These are phyloP conservation scores for Santalum album DNA, from an alignment of 164 flowering plant species.

Conservation along the genomic window DNA sequence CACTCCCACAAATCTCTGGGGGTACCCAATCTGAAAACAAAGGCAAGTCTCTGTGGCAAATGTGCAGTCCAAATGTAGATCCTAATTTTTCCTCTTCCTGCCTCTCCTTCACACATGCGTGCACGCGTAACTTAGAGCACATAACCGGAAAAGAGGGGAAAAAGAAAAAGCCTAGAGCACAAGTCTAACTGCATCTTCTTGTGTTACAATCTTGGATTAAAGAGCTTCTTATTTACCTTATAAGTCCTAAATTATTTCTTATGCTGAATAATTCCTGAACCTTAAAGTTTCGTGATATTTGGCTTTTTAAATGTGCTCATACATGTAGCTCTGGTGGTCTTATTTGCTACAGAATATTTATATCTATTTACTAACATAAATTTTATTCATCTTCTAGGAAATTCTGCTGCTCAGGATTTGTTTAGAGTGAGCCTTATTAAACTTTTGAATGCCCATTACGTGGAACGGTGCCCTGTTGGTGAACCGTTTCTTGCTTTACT, in stretches of 20 bases:
- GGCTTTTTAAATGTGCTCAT: too few species aligned
- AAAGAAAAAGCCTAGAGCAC: too few species aligned
- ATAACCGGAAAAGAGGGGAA: too few species aligned
- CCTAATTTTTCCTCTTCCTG: neutral
- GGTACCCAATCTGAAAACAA: slow-evolving; percentile 28
- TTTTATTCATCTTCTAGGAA: slow-evolving; percentile 20
- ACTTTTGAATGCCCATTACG: slow-evolving; percentile 59
- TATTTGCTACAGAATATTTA: neutral
- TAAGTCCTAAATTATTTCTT: too few species aligned
- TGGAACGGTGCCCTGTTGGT: slow-evolving; percentile 79
- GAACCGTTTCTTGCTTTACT: slow-evolving; percentile 48
- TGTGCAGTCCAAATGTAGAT: neutral
- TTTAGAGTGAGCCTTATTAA: slow-evolving; percentile 37
- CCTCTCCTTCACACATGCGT: neutral
- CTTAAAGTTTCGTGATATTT: too few species aligned
- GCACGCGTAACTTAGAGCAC: too few species aligned
- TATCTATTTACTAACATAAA: neutral
- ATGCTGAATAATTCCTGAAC: too few species aligned
- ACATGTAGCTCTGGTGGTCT: neutral
- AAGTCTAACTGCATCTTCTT: too few species aligned
- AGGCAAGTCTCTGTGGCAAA: slow-evolving; percentile 16
- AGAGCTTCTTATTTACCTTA: too few species aligned
- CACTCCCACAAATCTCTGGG: slow-evolving; percentile 50
- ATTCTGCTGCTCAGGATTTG: slow-evolving; percentile 22
- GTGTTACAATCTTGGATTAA: too few species aligned